phyloP scores from a whole-genome alignment of 1,139 yeast genomes.

The Hyphopichia burtonii region DNA sequence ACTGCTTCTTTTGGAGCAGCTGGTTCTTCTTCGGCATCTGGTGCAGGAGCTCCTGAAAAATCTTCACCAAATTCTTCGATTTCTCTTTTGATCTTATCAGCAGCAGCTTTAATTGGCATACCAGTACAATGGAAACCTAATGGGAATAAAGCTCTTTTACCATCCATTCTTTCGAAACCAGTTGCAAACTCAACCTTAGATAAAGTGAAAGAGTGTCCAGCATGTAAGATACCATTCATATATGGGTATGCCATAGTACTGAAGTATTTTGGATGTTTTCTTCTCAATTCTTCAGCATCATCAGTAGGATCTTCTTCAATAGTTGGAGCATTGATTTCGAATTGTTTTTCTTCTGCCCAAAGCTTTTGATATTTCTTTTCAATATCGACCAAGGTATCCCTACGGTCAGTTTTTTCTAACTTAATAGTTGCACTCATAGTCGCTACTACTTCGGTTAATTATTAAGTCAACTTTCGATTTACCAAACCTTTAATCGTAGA shows the following conservation, averaged over 20 bases:
- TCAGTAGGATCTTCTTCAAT: constrained; percentile 60
- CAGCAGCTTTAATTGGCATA: constrained; percentile 97
- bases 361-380: constrained; percentile 85
- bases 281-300: constrained; percentile 69
- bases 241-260: constrained; percentile 98
- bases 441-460: not conserved
- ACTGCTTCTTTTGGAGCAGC: constrained; percentile 26
- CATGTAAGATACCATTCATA: constrained; percentile 98
- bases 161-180: constrained; percentile 94
- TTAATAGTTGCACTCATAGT: constrained; percentile 45
- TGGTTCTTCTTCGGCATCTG: constrained; percentile 49
- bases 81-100: constrained; percentile 93
- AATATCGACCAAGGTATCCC: constrained; percentile 87
- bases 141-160: constrained; percentile 91
- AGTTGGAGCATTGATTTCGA: constrained; percentile 87
- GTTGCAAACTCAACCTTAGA: constrained; percentile 92
- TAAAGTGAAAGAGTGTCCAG: constrained; percentile 94
- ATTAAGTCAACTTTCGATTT: not conserved
- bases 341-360: constrained; percentile 84
- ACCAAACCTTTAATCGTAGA: not conserved
- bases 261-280: constrained; percentile 81
- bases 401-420: constrained; percentile 70
- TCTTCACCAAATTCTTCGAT: constrained; percentile 86
- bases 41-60: constrained; percentile 66
- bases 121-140: constrained; percentile 99